Conservation (phyloP, 23 red algal genomes). For the Pyropia yezoensis region DNA sequence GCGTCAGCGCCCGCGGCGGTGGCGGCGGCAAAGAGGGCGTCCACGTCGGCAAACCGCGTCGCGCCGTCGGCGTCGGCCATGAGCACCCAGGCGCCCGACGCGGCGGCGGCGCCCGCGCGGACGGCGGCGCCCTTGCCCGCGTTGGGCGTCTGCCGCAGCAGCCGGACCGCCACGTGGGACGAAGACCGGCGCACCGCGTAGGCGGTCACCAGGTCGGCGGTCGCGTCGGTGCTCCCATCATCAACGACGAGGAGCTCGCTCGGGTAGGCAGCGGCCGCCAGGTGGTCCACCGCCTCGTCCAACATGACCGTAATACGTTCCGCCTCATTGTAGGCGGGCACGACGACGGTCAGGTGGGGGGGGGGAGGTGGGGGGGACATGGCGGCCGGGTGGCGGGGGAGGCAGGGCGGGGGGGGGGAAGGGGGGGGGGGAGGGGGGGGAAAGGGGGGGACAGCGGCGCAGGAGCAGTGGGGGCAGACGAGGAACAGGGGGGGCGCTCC, state of each 20-base stretch:
- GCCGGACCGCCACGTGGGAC: constrained; percentile 23
- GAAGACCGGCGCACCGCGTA: constrained; percentile 19
- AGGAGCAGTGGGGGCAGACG: too few species aligned
- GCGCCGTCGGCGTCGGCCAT: constrained; percentile 98
- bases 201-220: constrained; percentile 27
- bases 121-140: constrained; percentile 89
- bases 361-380: too few species aligned
- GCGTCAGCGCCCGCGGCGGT: constrained; percentile 16
- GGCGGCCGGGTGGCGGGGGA: too few species aligned
- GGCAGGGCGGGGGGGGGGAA: background rate
- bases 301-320: constrained; percentile 67
- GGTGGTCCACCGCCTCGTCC: constrained; percentile 53
- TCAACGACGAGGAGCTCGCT: constrained; percentile 88
- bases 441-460: too few species aligned
- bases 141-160: constrained; percentile 50
- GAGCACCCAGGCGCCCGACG: constrained; percentile 53
- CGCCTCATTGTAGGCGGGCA: constrained; percentile 94
- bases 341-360: constrained; percentile 47
- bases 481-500: too few species aligned
- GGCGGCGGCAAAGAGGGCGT: constrained; percentile 29
- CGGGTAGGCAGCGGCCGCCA: constrained; percentile 47
- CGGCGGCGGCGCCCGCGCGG: constrained; percentile 33
- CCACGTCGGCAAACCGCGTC: constrained; percentile 74
- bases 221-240: constrained; percentile 80
- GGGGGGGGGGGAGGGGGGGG: too few species aligned